phyloP scores from a whole-genome alignment of 495 filamentous ascomycete species.

The Xylaria bambusicola region DNA sequence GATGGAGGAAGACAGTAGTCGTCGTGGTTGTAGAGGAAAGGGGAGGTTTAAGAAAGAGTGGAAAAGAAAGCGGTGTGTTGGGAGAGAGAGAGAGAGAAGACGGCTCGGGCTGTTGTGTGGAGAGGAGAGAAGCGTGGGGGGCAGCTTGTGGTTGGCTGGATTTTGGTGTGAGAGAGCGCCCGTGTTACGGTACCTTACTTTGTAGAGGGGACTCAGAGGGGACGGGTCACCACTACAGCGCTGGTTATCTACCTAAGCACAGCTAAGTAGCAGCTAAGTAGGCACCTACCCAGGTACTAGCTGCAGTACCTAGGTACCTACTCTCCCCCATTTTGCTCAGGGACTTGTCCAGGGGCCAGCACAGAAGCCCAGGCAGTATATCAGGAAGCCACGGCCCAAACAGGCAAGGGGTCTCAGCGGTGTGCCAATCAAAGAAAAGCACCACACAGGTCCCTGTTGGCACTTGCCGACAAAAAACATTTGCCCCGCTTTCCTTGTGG shows the following conservation, averaged over 20 bases:
- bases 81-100: background rate
- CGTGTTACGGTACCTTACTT: background rate
- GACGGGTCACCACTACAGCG: too few species aligned
- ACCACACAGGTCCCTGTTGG: slow-evolving; percentile 5
- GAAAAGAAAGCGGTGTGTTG: slow-evolving; percentile 35
- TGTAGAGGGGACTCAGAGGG: too few species aligned
- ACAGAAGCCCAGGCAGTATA: slow-evolving; percentile 10
- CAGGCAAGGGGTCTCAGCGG: background rate
- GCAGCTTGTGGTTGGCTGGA: slow-evolving; percentile 26
- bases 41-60: slow-evolving; percentile 30
- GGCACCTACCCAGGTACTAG: too few species aligned
- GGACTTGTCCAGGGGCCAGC: slow-evolving; percentile 11
- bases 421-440: slow-evolving; percentile 5
- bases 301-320: too few species aligned
- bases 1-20: slow-evolving; percentile 22
- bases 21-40: slow-evolving; percentile 29
- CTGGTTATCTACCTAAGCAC: too few species aligned
- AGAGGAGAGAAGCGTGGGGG: slow-evolving; percentile 26
- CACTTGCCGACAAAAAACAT: slow-evolving; percentile 14
- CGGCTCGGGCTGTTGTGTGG: slow-evolving; percentile 28
- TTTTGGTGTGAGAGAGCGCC: too few species aligned
- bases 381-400: slow-evolving; percentile 13
- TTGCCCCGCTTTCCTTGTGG: slow-evolving; percentile 16
- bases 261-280: too few species aligned
- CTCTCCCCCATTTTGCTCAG: too few species aligned